Percentiles rank a stretch among this genome's conserved stretches.
Conservation (phyloP, 2,329 filamentous ascomycete species). For the Monilinia aucupariae region DNA sequence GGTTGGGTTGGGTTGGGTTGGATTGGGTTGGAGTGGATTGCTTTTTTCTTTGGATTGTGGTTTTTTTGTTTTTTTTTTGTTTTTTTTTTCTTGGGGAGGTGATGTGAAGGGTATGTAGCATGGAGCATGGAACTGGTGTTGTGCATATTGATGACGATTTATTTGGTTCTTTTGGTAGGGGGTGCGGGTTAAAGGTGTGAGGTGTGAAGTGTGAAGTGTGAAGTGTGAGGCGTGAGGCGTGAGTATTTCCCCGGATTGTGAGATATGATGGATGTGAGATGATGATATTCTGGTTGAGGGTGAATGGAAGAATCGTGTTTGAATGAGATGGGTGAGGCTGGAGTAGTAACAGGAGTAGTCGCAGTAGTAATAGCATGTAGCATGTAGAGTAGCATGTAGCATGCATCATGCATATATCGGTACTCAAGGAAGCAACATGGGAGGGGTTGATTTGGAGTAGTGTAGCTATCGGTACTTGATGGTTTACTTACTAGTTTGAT, state of each 20-base stretch:
- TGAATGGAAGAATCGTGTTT: not conserved
- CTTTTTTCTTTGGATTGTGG: not conserved
- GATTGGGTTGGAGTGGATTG: too few relatives aligned
- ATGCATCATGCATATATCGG: not conserved
- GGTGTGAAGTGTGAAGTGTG: too few relatives aligned
- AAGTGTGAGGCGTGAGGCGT: too few relatives aligned
- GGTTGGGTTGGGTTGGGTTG: not conserved
- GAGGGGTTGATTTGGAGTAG: too few relatives aligned
- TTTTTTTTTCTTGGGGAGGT: too few relatives aligned
- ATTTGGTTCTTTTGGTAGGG: not conserved
- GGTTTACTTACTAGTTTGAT: not conserved
- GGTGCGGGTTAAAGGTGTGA: too few relatives aligned
- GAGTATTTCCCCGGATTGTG: not conserved
- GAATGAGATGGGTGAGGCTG: not conserved
- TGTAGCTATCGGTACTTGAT: not conserved
- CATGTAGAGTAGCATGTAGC: too few relatives aligned
- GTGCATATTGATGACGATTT: slow-evolving; percentile 3
- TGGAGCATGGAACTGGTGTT: not conserved
- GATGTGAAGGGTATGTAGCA: slow-evolving; percentile 2
- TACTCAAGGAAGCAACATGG: not conserved
- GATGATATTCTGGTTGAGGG: not conserved
- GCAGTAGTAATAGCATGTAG: too few relatives aligned
- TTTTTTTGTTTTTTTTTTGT: too few relatives aligned
- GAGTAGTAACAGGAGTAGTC: not conserved
- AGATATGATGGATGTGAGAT: not conserved